These are phyloP conservation scores for Endoconidiophora polonica DNA, from an alignment of 2,329 filamentous ascomycete species.

Conservation along the genomic window DNA sequence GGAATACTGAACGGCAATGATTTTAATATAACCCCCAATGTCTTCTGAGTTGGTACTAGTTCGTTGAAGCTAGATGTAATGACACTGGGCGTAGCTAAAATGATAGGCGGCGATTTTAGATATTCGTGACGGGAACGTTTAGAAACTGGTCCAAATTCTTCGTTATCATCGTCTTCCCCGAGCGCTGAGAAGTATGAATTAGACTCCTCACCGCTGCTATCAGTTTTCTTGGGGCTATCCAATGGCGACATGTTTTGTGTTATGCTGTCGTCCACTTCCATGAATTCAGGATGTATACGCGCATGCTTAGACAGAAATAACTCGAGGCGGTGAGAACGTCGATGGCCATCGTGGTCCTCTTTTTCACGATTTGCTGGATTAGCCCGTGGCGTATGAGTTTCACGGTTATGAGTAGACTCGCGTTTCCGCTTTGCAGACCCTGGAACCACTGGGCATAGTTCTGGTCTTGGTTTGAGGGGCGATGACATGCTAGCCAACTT, in stretches of 20 bases:
- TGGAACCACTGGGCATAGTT: not conserved
- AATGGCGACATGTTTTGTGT: not conserved
- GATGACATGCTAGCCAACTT: constrained; percentile 5
- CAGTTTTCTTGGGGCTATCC: not conserved
- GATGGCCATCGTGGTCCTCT: no score
- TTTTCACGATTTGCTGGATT: no score
- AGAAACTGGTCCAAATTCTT: not conserved
- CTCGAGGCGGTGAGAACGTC: no score
- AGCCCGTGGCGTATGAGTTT: no score
- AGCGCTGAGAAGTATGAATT: not conserved
- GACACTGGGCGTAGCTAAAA: no score
- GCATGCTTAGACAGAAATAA: not conserved
- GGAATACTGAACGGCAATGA: no score
- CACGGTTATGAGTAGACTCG: not conserved
- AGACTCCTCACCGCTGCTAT: constrained; percentile 6
- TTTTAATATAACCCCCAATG: no score
- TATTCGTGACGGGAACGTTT: constrained; percentile 1
- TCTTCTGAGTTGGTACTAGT: no score
- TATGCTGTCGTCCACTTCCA: not conserved
- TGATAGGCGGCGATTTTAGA: no score
- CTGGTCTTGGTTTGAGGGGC: not conserved
- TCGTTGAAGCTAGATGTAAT: no score
- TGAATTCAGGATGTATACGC: not conserved
- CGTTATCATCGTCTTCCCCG: not conserved
- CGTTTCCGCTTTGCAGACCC: constrained; percentile 1